A percentile compares a stretch with the other conserved stretches of the same genome.
phyloP scores from a whole-genome alignment of 257 asterid species.

The Pogostemon cablin region DNA sequence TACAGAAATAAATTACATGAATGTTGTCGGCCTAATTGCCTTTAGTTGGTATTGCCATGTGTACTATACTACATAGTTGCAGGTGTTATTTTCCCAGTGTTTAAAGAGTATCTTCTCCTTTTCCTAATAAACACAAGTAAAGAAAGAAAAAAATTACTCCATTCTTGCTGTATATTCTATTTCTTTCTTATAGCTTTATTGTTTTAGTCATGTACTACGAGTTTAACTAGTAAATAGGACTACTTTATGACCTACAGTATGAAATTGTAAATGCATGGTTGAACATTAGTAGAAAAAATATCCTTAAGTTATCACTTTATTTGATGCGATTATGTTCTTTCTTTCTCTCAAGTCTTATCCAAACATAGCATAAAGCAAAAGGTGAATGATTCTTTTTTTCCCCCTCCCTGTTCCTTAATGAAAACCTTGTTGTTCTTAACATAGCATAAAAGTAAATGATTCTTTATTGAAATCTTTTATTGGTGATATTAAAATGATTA shows the following conservation, averaged over 20 bases:
- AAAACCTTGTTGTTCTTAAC: conserved; percentile 24
- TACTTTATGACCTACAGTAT: background rate
- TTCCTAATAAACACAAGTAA: too few relatives aligned
- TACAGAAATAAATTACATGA: conserved; percentile 11
- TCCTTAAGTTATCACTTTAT: too few relatives aligned
- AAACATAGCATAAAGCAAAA: conserved; percentile 24
- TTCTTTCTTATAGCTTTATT: too few relatives aligned
- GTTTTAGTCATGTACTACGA: too few relatives aligned
- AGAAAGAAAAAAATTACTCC: background rate
- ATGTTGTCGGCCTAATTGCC: conserved; percentile 45
- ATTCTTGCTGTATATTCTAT: too few relatives aligned
- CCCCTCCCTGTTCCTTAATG: too few relatives aligned
- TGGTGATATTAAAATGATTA: too few relatives aligned
- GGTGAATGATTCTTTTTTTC: background rate
- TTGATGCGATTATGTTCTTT: background rate
- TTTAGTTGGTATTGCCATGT: conserved; percentile 29
- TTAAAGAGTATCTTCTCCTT: background rate
- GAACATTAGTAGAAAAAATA: too few relatives aligned
- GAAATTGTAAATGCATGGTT: background rate
- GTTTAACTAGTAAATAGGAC: too few relatives aligned
- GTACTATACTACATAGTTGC: conserved; percentile 13
- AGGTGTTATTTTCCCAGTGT: conserved; percentile 30
- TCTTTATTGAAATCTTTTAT: background rate
- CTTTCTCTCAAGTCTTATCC: conserved; percentile 7
- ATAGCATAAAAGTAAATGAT: conserved; percentile 7